phyloP scores from a whole-genome alignment of 306 rosid genomes.

The Sicyos edulis region DNA sequence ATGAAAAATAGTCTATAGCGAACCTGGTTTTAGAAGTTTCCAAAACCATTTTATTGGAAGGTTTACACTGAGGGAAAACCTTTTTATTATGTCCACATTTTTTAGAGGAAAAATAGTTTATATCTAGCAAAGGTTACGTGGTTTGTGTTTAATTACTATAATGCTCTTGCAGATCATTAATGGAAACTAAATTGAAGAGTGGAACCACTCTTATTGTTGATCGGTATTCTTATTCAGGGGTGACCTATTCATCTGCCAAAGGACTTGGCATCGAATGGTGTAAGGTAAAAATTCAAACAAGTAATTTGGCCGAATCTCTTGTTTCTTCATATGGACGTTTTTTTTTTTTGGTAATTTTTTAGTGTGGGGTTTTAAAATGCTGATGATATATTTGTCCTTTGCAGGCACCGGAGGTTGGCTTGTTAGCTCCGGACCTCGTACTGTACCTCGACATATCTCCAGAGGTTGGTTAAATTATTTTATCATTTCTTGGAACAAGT shows the following conservation, averaged over 20 bases:
- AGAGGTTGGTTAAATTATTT: constrained; percentile 37
- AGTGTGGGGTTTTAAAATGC: constrained; percentile 1
- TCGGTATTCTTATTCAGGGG: constrained; percentile 96
- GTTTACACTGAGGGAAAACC: neutral
- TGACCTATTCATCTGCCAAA: constrained; percentile 88
- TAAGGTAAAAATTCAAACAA: constrained; percentile 42
- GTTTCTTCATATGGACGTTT: neutral
- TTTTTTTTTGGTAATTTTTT: neutral
- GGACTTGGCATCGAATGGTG: constrained; percentile 89
- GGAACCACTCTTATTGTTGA: constrained; percentile 89
- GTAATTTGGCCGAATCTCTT: neutral
- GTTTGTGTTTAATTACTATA: constrained; percentile 12
- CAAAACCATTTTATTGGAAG: neutral
- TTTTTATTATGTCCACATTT: neutral
- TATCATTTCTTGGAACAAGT: constrained; percentile 7
- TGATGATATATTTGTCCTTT: constrained; percentile 21
- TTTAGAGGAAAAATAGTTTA: neutral
- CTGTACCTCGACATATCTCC: constrained; percentile 80
- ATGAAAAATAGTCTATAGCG: neutral
- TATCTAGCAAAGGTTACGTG: neutral
- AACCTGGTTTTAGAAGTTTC: constrained; percentile 10
- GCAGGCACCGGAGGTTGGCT: constrained; percentile 84
- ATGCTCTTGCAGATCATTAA: constrained; percentile 50
- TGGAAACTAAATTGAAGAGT: constrained; percentile 72
- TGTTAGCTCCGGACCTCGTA: constrained; percentile 75